These are phyloP conservation scores for Lipomyces sp. DNA, from an alignment of 805 yeast genomes.

Conservation along the genomic window DNA sequence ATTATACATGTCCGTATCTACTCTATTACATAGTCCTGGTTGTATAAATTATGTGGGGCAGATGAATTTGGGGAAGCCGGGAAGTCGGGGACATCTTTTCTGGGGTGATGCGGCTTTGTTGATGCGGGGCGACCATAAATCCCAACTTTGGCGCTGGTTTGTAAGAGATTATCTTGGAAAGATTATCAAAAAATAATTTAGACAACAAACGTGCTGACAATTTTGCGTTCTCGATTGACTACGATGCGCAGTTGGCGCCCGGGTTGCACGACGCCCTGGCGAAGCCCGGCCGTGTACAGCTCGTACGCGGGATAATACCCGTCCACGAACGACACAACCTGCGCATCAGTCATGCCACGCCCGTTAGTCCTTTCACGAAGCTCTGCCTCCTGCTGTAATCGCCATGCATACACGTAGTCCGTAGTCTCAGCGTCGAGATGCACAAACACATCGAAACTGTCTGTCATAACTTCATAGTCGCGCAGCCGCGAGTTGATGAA, in stretches of 20 bases:
- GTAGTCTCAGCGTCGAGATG: conserved; percentile 59
- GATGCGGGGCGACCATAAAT: too few relatives aligned
- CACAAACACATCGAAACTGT: conserved; percentile 55
- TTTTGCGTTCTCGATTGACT: conserved; percentile 6
- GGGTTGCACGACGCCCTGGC: conserved; percentile 24
- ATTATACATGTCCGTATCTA: too few relatives aligned
- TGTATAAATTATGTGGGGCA: too few relatives aligned
- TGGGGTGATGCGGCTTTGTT: too few relatives aligned
- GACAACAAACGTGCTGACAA: neutral
- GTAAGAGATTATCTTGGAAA: too few relatives aligned
- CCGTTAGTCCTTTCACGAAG: conserved; percentile 50
- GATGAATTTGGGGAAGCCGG: too few relatives aligned
- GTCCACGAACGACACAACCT: conserved; percentile 67
- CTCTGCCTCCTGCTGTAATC: conserved; percentile 67
- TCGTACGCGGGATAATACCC: conserved; percentile 85
- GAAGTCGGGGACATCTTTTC: too few relatives aligned
- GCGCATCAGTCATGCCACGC: conserved; percentile 72
- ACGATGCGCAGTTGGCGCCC: conserved; percentile 33
- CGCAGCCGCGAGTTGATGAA: conserved; percentile 53
- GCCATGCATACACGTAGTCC: conserved; percentile 70
- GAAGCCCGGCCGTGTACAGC: conserved; percentile 54
- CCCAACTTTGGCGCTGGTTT: too few relatives aligned
- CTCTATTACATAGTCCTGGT: too few relatives aligned
- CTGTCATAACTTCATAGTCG: conserved; percentile 55
- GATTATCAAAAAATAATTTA: too few relatives aligned